Evolutionary conservation across 139 green algal genomes (phyloP).

Genomic region (Chlamydomonas eustigma): DNA sequence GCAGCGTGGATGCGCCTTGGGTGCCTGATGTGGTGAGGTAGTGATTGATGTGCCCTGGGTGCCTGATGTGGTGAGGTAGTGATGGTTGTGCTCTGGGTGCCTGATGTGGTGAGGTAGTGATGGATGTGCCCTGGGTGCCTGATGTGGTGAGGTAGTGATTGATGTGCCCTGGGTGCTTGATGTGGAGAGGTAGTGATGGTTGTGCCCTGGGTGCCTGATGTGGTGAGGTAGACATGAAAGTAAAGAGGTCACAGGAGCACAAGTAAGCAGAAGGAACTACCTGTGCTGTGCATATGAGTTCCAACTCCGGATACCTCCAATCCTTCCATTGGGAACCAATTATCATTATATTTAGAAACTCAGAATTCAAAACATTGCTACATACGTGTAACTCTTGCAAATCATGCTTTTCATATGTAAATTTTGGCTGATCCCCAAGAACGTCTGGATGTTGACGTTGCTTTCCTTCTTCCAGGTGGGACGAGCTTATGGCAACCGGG

Average conservation of each 20-base stretch:
- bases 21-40: conserved; percentile 64
- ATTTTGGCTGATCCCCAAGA: too few species aligned
- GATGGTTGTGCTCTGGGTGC: conserved; percentile 51
- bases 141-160: conserved; percentile 53
- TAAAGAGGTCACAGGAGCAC: too few species aligned
- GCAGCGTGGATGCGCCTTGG: conserved; percentile 57
- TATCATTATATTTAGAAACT: too few species aligned
- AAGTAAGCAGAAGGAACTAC: too few species aligned
- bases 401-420: too few species aligned
- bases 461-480: conserved; percentile 46
- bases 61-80: conserved; percentile 59
- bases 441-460: conserved; percentile 1
- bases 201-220: neutral
- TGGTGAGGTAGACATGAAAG: too few species aligned
- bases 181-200: too few species aligned
- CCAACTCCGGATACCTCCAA: too few species aligned
- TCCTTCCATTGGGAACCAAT: too few species aligned
- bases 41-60: conserved; percentile 49
- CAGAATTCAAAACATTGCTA: too few species aligned
- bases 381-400: too few species aligned
- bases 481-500: conserved; percentile 77
- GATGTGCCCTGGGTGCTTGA: neutral
- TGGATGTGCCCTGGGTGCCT: conserved; percentile 55
- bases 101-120: conserved; percentile 57
- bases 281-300: too few species aligned